Evolutionary conservation across 768 basidiomycete species (phyloP).

Genomic region (Panellus pusillus): DNA sequence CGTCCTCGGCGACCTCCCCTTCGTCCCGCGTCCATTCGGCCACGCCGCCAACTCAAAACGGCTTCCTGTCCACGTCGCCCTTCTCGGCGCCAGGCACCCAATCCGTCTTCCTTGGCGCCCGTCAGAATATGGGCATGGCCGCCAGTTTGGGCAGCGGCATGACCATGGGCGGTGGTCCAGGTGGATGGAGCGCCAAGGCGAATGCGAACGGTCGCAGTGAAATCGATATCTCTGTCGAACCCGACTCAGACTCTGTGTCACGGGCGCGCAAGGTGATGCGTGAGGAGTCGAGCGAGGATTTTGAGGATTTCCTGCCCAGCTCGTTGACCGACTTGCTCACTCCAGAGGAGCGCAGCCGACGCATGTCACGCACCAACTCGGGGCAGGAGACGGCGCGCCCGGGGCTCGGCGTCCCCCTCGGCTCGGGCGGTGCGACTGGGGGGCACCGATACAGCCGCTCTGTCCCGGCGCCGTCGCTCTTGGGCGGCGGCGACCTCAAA

Average conservation of each 20-base stretch:
- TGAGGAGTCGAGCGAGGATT: constrained; percentile 65
- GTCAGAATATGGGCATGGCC: constrained; percentile 46
- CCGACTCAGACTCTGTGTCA: constrained; percentile 36
- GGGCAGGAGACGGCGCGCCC: constrained; percentile 33
- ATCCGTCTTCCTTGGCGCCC: constrained; percentile 48
- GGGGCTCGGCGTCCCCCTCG: constrained; percentile 22
- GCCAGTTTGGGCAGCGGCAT: constrained; percentile 60
- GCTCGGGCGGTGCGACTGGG: constrained; percentile 19
- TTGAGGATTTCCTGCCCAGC: constrained; percentile 88
- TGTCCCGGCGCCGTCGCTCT: constrained; percentile 73
- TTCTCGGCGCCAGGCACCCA: constrained; percentile 76
- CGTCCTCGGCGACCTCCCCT: constrained; percentile 38
- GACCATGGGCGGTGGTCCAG: constrained; percentile 47
- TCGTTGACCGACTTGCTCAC: constrained; percentile 88
- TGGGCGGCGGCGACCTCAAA: constrained; percentile 61
- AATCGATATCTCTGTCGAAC: constrained; percentile 40
- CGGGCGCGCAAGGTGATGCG: constrained; percentile 16
- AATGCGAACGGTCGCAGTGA: constrained; percentile 21
- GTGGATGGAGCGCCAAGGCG: constrained; percentile 32
- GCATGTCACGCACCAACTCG: constrained; percentile 76
- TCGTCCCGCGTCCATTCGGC: constrained; percentile 29
- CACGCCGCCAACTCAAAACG: constrained; percentile 30
- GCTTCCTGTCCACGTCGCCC: constrained; percentile 60
- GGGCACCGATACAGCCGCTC: constrained; percentile 78
- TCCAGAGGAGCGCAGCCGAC: constrained; percentile 78